phyloP scores from a whole-genome alignment of 2,329 filamentous ascomycete genomes.

The Neofusicoccum ribis region DNA sequence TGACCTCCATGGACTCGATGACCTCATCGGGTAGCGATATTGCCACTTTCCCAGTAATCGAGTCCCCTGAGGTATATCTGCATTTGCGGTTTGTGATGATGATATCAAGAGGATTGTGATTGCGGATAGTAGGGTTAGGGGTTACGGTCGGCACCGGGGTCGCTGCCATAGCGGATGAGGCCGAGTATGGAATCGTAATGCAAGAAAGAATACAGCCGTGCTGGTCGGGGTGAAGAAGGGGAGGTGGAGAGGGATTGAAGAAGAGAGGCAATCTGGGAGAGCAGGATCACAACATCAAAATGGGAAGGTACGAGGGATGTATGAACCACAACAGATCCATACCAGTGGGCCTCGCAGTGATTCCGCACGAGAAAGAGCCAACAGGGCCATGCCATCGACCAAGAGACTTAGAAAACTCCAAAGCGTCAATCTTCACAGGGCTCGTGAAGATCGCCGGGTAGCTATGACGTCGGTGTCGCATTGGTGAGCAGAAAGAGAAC shows the following conservation, averaged over 20 bases:
- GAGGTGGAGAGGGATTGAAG: neutral
- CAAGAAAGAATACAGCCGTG: neutral
- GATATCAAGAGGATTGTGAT: neutral
- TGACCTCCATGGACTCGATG: slow-evolving; percentile 27
- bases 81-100: neutral
- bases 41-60: neutral
- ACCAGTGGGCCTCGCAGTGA: too few species aligned
- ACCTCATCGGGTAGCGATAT: neutral
- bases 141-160: neutral
- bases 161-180: neutral
- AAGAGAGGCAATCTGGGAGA: neutral
- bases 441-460: neutral
- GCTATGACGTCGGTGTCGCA: neutral
- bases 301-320: neutral
- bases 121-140: neutral
- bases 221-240: neutral
- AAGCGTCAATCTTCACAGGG: too few species aligned
- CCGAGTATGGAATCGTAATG: neutral
- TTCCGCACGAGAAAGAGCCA: too few species aligned
- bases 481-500: neutral
- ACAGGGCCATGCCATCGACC: too few species aligned
- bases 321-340: too few species aligned
- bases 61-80: neutral
- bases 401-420: too few species aligned
- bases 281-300: too few species aligned